Base-by-base conservation (phyloP, 805 yeast genomes). In the Pichia ethanolica region DNA sequence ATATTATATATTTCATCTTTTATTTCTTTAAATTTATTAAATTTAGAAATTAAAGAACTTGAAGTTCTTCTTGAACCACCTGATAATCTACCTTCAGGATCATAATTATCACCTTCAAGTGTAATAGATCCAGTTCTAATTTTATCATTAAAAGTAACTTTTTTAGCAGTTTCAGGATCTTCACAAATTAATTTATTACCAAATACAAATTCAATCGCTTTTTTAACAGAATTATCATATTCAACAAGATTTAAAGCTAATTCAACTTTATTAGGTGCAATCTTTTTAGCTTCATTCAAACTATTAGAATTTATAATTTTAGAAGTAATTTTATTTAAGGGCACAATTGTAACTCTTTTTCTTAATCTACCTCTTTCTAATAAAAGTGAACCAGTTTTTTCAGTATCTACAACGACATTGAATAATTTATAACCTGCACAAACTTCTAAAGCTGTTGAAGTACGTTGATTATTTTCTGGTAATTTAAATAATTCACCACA, bases 71-170 rank as follows among this genome's bases (percentile, higher is more conserved):
- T 75, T 25, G 95, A 82, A n/a, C 98, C 98, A 44, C 99, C 99
- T 1, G 97, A 86, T 30, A 93, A 71, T 7, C 96, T 87, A 13
- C 99, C 99, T 56, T 85, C 89, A 0, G 99, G 99, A 62, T 93
- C 99, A 67, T 90, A 93, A 10, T 84, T 77, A 64, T 93, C 99
- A 46, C 99, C 99, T 47, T 89, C 90, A 35, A 86, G 64, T 0
- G 99, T 93, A 13, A 95, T 89, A 33, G 95, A 83, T 59, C 89
- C 81, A 0, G 90, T 74, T 54, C 88, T 75, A 13, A 91, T 81
- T 48, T 79, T 76, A 0, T 91, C 93, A 63, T 90, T 82, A 63
- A 89, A 89, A 0, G 97, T 88, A n/a, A 93, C 85, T 44, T 74
- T 72, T 57, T 90, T 85, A 0, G 99, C 98, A 0, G 95, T 82